These are phyloP conservation scores for Nakazawaea sp. DNA, from an alignment of 805 yeast genomes.

Conservation along the genomic window DNA sequence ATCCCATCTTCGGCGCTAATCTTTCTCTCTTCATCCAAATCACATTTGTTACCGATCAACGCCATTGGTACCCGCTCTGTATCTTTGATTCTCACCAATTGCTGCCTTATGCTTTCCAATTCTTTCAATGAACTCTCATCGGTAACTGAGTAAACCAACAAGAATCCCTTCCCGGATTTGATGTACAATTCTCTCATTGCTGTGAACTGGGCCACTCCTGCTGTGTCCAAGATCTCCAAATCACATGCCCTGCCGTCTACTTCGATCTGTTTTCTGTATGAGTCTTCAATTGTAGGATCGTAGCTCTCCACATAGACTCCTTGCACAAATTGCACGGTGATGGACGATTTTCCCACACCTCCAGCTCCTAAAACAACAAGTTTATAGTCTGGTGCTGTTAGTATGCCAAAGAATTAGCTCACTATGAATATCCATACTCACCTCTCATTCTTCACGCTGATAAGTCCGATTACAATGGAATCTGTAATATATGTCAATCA, in stretches of 20 bases:
- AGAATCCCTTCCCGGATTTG: slow-evolving; percentile 76
- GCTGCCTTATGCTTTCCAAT: slow-evolving; percentile 71
- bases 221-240: slow-evolving; percentile 67
- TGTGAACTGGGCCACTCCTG: slow-evolving; percentile 80
- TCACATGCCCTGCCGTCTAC: slow-evolving; percentile 85
- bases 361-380: slow-evolving; percentile 94
- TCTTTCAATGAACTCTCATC: slow-evolving; percentile 68
- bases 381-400: slow-evolving; percentile 55
- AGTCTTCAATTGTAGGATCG: slow-evolving; percentile 97
- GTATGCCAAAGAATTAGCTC: neutral
- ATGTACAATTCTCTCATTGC: slow-evolving; percentile 90
- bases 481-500: too few species aligned
- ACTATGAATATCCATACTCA: neutral
- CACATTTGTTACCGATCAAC: slow-evolving; percentile 87
- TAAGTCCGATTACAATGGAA: too few species aligned
- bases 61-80: slow-evolving; percentile 78
- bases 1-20: slow-evolving; percentile 78
- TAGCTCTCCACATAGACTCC: slow-evolving; percentile 86
- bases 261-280: slow-evolving; percentile 82
- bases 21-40: slow-evolving; percentile 67
- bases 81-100: slow-evolving; percentile 79
- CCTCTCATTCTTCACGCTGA: slow-evolving; percentile 9
- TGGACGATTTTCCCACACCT: slow-evolving; percentile 93
- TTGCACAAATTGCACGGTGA: slow-evolving; percentile 88
- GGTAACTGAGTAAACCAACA: slow-evolving; percentile 52